Evolutionary conservation across 2,329 filamentous ascomycete species (phyloP), one percentile per base, ranked within the genome.

Genomic region (Diaporthe sp.): DNA sequence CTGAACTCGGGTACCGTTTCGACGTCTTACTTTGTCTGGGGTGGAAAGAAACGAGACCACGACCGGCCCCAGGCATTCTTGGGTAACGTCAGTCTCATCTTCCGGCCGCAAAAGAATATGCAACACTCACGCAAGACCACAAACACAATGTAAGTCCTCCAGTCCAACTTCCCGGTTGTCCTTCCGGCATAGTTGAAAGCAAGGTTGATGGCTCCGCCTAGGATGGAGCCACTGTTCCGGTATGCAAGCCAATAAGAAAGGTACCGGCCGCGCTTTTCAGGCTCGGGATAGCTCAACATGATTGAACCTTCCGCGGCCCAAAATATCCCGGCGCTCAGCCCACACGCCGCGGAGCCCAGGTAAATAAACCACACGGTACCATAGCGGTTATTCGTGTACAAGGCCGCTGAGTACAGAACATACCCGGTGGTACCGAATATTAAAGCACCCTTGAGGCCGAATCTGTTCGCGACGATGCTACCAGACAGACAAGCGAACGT

Each of bases 311-410:
- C 79, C 1, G 77, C 78, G 0, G 78, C 77, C 78, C 78, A 80
- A 72, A 81, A 80, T 0, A 80, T 39, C 0, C 79, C 78, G 8
- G 78, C 76, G 3, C 73, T 77, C 1, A 78, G 63, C 22, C 77
- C 76, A 25, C 78, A 81, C 22, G 78, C 77, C 3, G 78, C 79
- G 5, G 80, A 78, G 2, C 78, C 79, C 27, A 80, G 70, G 44
- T 79, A 79, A 17, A 74, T 76, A 15, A 75, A 66, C 39, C 68
- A 76, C 22, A 79, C 72, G 1, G 68, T 79, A 13, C 80, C 79
- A 55, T 80, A 80, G 1, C 77, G 77, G 47, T 80, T 84, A 73
- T 84, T 84, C 17, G 79, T 76, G 72, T 84, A 84, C n/a, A 85
- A 75, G 0, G 81, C 81, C 0, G 83, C 82, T 1, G 81, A 81